phyloP scores from a whole-genome alignment of 192 early-diverging fungal genomes.

The Obelidium mucronatum region DNA sequence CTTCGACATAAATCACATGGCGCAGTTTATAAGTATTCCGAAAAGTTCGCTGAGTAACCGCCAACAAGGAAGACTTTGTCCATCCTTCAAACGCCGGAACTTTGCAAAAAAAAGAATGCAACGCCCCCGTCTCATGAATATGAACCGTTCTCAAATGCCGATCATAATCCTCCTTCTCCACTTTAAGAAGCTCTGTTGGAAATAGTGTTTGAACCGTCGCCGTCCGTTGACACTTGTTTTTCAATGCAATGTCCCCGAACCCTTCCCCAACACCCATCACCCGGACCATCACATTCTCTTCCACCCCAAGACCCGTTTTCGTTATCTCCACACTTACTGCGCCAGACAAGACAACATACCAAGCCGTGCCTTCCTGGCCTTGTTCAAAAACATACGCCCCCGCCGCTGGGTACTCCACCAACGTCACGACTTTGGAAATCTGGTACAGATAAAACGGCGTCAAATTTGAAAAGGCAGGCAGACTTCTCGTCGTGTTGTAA shows the following conservation, averaged over 20 bases:
- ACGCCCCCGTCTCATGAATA: slow-evolving; percentile 49
- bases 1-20: slow-evolving; percentile 39
- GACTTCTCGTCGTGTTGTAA: neutral
- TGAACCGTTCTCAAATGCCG: slow-evolving; percentile 43
- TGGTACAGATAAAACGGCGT: neutral
- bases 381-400: slow-evolving; percentile 17
- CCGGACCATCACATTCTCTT: slow-evolving; percentile 25
- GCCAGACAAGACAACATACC: slow-evolving; percentile 48
- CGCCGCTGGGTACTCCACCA: neutral
- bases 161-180: slow-evolving; percentile 51
- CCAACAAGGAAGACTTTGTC: slow-evolving; percentile 22
- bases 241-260: slow-evolving; percentile 56
- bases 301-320: slow-evolving; percentile 35
- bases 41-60: slow-evolving; percentile 33
- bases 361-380: slow-evolving; percentile 55
- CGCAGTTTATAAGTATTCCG: slow-evolving; percentile 25
- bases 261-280: slow-evolving; percentile 38
- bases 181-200: slow-evolving; percentile 42
- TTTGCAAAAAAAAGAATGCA: slow-evolving; percentile 41
- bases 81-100: slow-evolving; percentile 45
- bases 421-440: slow-evolving; percentile 10
- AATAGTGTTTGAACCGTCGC: slow-evolving; percentile 48
- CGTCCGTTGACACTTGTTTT: slow-evolving; percentile 47
- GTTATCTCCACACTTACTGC: slow-evolving; percentile 39
- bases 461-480: slow-evolving; percentile 22